Percentiles rank a stretch among this genome's conserved stretches.
Conservation (phyloP, 768 basidiomycete species). For the Leccinum uliginosum region DNA sequence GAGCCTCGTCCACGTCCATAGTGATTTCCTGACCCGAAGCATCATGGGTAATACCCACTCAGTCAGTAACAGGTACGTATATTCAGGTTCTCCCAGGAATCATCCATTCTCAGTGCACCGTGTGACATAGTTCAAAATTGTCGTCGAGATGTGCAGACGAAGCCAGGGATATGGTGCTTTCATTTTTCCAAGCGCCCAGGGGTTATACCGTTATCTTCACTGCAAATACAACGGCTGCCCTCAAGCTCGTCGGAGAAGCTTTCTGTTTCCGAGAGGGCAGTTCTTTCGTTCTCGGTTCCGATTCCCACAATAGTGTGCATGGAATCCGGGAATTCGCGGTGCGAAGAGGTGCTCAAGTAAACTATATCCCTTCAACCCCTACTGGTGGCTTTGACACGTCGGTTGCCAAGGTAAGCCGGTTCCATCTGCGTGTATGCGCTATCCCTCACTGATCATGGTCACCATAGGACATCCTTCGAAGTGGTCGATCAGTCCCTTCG, state of each 20-base stretch:
- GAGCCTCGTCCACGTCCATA: conserved; percentile 66
- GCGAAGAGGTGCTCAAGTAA: conserved; percentile 49
- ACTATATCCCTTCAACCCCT: conserved; percentile 61
- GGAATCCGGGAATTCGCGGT: conserved; percentile 73
- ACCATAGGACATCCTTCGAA: conserved; percentile 49
- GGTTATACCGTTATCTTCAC: conserved; percentile 84
- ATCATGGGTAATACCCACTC: conserved; percentile 85
- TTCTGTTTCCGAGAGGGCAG: conserved; percentile 65
- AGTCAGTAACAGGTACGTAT: conserved; percentile 72
- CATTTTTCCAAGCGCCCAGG: conserved; percentile 71
- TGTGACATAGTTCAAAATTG: conserved; percentile 53
- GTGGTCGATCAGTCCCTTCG: conserved; percentile 40
- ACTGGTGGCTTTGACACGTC: conserved; percentile 61
- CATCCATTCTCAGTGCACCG: not conserved
- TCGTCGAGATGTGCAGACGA: conserved; percentile 63
- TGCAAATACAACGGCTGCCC: conserved; percentile 70
- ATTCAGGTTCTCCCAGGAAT: not conserved
- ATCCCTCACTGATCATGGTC: conserved; percentile 1
- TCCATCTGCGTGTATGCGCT: conserved; percentile 17
- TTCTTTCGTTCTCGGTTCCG: conserved; percentile 62
- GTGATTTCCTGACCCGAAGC: conserved; percentile 59
- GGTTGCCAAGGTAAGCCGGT: conserved; percentile 51
- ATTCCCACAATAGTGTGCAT: conserved; percentile 83
- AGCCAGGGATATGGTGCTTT: conserved; percentile 67
- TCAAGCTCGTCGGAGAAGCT: conserved; percentile 80